Evolutionary conservation across 768 basidiomycete species (phyloP), one percentile per base, ranked within the genome.

Genomic region (Tylopilus cervinicoccineus): DNA sequence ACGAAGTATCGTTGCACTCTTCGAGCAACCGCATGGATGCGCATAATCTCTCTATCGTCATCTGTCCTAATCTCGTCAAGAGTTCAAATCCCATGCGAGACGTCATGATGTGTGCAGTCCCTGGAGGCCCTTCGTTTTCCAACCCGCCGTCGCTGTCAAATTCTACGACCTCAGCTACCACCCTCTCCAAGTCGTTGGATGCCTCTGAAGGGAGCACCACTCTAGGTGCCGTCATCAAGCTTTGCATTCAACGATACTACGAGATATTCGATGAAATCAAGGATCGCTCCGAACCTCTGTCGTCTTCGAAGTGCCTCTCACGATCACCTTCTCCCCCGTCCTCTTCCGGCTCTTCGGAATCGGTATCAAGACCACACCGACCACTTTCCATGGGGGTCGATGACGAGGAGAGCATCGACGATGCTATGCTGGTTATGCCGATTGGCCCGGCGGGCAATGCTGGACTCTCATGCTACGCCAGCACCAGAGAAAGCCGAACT

Each of bases 221-320:
- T 1, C 71, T 93, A 0, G 88, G 88, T 3, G 71, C 74, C 52
- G 70, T 92, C 34, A 72, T 91, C 64, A 83, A 83, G 60, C 68
- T 88, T 36, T 92, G 87, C 64, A 90, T 92, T 43, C 77, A 86
- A 57, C 79, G 80, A 36, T 93, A 92, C 63, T 91, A 84, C 63
- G 90, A 93, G 62, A 72, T 92, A 26, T 93, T 93, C 56, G 89
- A 91, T 61, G 90, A 92, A 56, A 67, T 85, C n/a, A 69, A 65
- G 48, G 90, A 91, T 67, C 77, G 81, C 14, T 76, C 75, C 50
- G 88, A 90, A 55, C 81, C 81, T 4, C 53, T 78, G 13, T 68
- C 69, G 2, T 69, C 67, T 13, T 31, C 43, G 3, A 47, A 47
- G 36, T 49, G 20, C 23, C 44, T 58, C 19, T 65, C 62, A 6